phyloP scores from a whole-genome alignment of 1,139 yeast species.

The Protomyces gravidus region DNA sequence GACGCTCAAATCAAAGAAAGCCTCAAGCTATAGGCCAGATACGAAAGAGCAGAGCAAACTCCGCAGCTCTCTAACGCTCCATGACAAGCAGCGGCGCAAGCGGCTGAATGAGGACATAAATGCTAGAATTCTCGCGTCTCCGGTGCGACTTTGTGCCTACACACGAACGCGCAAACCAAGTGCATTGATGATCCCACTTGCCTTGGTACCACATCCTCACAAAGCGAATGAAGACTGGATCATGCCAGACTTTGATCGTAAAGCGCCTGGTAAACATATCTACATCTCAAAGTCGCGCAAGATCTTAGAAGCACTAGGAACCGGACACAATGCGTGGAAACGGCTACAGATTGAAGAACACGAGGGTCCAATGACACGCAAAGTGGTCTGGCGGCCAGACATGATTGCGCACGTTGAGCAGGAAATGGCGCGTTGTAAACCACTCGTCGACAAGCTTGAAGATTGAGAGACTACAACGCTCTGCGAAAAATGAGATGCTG shows the following conservation, averaged over 20 bases:
- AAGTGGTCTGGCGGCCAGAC: slow-evolving; percentile 16
- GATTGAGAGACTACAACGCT: neutral
- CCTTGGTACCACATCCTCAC: slow-evolving; percentile 3
- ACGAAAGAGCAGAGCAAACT: neutral
- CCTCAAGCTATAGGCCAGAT: neutral
- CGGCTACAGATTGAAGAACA: slow-evolving; percentile 1
- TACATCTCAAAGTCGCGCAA: slow-evolving; percentile 4
- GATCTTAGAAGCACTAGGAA: neutral
- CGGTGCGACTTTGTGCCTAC: slow-evolving; percentile 13
- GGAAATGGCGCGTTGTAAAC: slow-evolving; percentile 4
- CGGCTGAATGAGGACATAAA: neutral
- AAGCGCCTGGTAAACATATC: neutral
- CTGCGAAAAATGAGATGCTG: no score
- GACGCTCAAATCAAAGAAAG: neutral
- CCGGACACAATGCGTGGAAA: slow-evolving; percentile 11
- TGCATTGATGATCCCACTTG: slow-evolving; percentile 9
- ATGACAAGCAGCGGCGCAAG: neutral
- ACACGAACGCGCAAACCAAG: slow-evolving; percentile 8
- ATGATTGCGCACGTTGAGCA: slow-evolving; percentile 14
- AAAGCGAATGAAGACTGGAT: slow-evolving; percentile 13
- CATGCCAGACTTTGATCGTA: slow-evolving; percentile 10
- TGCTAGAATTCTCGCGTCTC: slow-evolving; percentile 5
- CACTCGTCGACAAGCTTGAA: neutral
- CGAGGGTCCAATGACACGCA: neutral
- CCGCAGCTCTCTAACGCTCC: neutral